A percentile compares a stretch with the other conserved stretches of the same genome.
Conservation (phyloP, 192 early-diverging fungal species). For the Dimargaris verticillata region DNA sequence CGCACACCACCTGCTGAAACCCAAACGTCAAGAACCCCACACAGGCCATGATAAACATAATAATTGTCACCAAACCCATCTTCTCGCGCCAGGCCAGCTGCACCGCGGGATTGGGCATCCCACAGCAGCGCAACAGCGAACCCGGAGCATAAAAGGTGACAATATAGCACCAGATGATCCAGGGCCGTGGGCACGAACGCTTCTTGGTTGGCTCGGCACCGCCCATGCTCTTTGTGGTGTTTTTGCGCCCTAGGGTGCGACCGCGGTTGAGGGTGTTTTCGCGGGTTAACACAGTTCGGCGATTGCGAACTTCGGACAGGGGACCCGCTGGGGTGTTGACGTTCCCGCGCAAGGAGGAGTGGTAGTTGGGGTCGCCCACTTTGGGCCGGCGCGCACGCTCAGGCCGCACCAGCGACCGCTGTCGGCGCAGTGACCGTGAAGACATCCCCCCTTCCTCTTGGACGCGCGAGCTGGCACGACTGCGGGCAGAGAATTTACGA, state of each 20-base stretch:
- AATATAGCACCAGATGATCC: slow-evolving; percentile 34
- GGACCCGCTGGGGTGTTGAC: slow-evolving; percentile 3
- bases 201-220: slow-evolving; percentile 10
- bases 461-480: neutral
- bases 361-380: slow-evolving; percentile 9
- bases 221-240: slow-evolving; percentile 17
- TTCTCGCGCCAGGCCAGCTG: slow-evolving; percentile 86
- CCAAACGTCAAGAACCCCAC: slow-evolving; percentile 83
- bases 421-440: slow-evolving; percentile 14
- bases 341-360: neutral
- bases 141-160: slow-evolving; percentile 39
- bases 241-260: slow-evolving; percentile 18
- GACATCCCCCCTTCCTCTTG: neutral
- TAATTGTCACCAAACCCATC: slow-evolving; percentile 69
- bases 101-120: slow-evolving; percentile 35
- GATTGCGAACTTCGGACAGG: slow-evolving; percentile 13
- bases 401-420: slow-evolving; percentile 53
- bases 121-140: slow-evolving; percentile 33
- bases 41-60: slow-evolving; percentile 44
- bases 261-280: slow-evolving; percentile 9
- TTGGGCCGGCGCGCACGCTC: slow-evolving; percentile 33
- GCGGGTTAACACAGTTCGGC: slow-evolving; percentile 15
- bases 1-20: slow-evolving; percentile 45
- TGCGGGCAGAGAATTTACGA: slow-evolving; percentile 4
- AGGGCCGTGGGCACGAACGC: slow-evolving; percentile 22